These are phyloP conservation scores for Podospora sp. DNA, from an alignment of 495 filamentous ascomycete species.

Conservation along the genomic window DNA sequence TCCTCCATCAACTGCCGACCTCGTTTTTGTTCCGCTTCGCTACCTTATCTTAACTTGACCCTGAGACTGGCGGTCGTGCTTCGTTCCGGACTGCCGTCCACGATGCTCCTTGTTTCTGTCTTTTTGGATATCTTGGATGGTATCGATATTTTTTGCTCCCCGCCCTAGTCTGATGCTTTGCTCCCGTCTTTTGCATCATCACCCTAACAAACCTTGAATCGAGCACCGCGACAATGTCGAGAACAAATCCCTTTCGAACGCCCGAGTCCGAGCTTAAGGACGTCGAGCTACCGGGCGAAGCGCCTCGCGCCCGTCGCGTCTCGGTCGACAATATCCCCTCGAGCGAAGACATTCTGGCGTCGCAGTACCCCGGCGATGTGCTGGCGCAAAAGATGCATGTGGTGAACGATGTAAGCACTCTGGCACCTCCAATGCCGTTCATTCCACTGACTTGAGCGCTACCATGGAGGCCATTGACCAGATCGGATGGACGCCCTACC, in stretches of 20 bases:
- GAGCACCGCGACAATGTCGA: not conserved
- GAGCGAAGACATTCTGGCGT: slow-evolving; percentile 52
- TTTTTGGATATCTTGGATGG: too few species aligned
- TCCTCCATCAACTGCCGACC: not conserved
- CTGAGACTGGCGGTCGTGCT: too few species aligned
- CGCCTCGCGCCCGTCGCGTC: not conserved
- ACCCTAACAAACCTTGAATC: too few species aligned
- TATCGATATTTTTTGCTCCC: too few species aligned
- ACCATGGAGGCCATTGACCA: slow-evolving; percentile 65
- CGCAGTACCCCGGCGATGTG: slow-evolving; percentile 60
- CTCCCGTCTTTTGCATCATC: too few species aligned
- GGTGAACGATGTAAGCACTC: slow-evolving; percentile 63
- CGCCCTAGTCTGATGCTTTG: too few species aligned
- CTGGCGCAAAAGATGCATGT: slow-evolving; percentile 69
- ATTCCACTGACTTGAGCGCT: slow-evolving; percentile 5
- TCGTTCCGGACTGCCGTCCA: too few species aligned
- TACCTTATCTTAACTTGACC: too few species aligned
- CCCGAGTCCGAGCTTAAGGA: not conserved
- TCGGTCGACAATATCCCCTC: not conserved
- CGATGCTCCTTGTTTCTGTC: too few species aligned
- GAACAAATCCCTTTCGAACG: not conserved
- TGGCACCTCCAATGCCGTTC: not conserved
- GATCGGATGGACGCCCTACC: slow-evolving; percentile 69
- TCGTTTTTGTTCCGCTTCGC: too few species aligned
- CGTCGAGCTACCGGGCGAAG: not conserved